Evolutionary conservation across 768 basidiomycete species (phyloP), one percentile per base, ranked within the genome.

Genomic region (Russula emetica): DNA sequence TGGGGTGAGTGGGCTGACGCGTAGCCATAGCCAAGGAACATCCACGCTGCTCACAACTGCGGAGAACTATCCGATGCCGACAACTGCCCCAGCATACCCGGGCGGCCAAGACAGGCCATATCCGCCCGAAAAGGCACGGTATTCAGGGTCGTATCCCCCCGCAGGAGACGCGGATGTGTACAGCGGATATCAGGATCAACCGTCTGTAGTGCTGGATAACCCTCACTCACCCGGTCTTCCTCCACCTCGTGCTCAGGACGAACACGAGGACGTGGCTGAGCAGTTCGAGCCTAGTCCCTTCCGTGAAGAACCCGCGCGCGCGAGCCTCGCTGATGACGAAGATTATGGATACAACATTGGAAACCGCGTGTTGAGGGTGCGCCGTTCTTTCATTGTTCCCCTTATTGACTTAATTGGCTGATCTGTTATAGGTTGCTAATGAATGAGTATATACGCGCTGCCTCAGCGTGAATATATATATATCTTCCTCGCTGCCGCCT

Each of bases 251-350:
- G 36, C 30, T 26, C 57, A 59, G n/a, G 38, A 49, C 3, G 58
- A 51, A 30, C 60, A 61, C 22, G 63, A 60, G 56, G 66, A 62
- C 0, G 22, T 57, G 14, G 18, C 32, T 40, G 26, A 44, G 11
- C 52, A 32, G 54, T 30, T 36, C 26, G 53, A 22, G 14, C 20
- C 40, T 40, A n/a, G 8, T 3, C 30, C 52, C 10, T 34, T 49
- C 34, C 69, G 69, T 28, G 69, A 71, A 7, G 72, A 73, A 42
- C 24, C 47, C 5, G 61, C 63, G 42, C 66, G 71, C 20, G 53
- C 56, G 66, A 74, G 74, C 61, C 44, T 74, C 32, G 63, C 71
- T 20, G 75, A 76, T 30, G 74, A 75, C 13, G 74, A 75, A 51
- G 75, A 76, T 44, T 74, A 76, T 61, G 70, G 69, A 38, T 72